Evolutionary conservation across 179 eudicot genomes (phyloP).

Genomic region (Spergularia azorica): DNA sequence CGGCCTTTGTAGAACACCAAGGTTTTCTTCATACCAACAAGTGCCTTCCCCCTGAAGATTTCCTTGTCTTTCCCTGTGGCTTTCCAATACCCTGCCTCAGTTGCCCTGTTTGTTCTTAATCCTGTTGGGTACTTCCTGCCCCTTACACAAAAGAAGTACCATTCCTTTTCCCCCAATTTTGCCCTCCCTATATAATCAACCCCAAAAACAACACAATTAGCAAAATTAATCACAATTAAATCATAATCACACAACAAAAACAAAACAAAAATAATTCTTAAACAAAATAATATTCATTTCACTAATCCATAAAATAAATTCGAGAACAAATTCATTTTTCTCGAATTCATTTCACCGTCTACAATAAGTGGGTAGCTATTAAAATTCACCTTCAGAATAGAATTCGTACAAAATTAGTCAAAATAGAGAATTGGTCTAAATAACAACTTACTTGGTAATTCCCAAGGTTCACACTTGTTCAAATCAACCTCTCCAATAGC

Average conservation of each 20-base stretch:
- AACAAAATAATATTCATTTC: background rate
- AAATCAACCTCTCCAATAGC: conserved; percentile 57
- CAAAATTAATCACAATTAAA: background rate
- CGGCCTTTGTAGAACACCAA: conserved; percentile 85
- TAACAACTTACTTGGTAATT: conserved; percentile 44
- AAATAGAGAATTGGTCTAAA: background rate
- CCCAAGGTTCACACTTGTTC: conserved; percentile 59
- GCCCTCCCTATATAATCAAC: conserved; percentile 60
- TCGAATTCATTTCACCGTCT: background rate
- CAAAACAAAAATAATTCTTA: background rate
- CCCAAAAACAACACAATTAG: background rate
- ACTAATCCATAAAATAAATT: background rate
- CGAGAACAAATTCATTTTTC: background rate
- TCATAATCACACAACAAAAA: background rate
- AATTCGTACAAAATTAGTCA: background rate
- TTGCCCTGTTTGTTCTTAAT: conserved; percentile 87
- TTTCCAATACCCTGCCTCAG: conserved; percentile 88
- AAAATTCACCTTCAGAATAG: background rate
- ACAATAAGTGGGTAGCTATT: background rate
- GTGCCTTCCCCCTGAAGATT: conserved; percentile 55
- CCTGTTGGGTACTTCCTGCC: conserved; percentile 98
- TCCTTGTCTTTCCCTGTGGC: conserved; percentile 95
- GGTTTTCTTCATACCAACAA: conserved; percentile 95
- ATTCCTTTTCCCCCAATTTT: conserved; percentile 93
- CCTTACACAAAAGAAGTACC: conserved; percentile 87